Conservation (phyloP, 306 rosid genomes). For the Fragaria vesca region DNA sequence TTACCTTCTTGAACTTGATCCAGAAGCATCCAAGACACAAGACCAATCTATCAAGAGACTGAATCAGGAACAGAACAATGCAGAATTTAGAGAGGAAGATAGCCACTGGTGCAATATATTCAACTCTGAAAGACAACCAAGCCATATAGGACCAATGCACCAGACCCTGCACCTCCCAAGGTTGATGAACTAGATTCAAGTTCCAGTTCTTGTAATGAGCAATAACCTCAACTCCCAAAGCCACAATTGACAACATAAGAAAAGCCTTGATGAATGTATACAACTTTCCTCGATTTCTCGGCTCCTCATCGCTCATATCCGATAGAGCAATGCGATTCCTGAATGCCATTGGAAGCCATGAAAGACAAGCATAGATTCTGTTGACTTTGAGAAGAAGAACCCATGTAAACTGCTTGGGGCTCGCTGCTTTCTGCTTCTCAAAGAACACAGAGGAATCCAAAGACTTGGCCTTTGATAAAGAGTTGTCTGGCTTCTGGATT, state of each 20-base stretch:
- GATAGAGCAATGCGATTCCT: slow-evolving; percentile 66
- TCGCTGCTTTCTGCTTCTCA: slow-evolving; percentile 64
- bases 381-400: slow-evolving; percentile 80
- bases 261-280: slow-evolving; percentile 68
- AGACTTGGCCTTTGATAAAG: slow-evolving; percentile 40
- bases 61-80: slow-evolving; percentile 80
- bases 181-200: slow-evolving; percentile 51
- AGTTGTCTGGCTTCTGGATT: slow-evolving; percentile 51
- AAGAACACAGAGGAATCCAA: slow-evolving; percentile 52
- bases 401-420: slow-evolving; percentile 81
- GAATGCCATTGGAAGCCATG: slow-evolving; percentile 64
- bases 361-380: slow-evolving; percentile 53
- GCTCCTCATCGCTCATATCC: slow-evolving; percentile 52
- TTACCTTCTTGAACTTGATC: slow-evolving; percentile 81
- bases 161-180: slow-evolving; percentile 75
- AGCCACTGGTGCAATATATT: slow-evolving; percentile 73
- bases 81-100: slow-evolving; percentile 69
- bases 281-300: slow-evolving; percentile 56
- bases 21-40: slow-evolving; percentile 92
- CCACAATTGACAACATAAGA: slow-evolving; percentile 59
- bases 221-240: slow-evolving; percentile 58
- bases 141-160: slow-evolving; percentile 63
- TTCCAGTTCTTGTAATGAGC: slow-evolving; percentile 86
- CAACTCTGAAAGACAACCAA: slow-evolving; percentile 77
- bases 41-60: slow-evolving; percentile 78